A percentile compares a stretch with the other conserved stretches of the same genome.
These are phyloP conservation scores for Coelastrella sp. DNA, from an alignment of 139 green algal genomes.

Conservation along the genomic window DNA sequence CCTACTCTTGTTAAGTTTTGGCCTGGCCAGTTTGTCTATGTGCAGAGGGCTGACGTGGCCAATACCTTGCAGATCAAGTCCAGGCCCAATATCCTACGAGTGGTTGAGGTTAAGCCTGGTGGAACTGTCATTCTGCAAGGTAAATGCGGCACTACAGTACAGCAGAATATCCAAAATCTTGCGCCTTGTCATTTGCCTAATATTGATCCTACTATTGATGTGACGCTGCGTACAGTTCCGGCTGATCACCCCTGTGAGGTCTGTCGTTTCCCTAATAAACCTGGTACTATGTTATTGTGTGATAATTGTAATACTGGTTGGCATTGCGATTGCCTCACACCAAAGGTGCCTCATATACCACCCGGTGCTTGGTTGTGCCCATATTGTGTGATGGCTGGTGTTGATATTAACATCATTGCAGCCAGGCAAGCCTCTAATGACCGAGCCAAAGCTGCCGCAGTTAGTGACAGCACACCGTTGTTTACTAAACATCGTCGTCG, in stretches of 20 bases:
- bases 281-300: slow-evolving; percentile 52
- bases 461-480: not conserved
- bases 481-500: not conserved
- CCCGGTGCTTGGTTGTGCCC: slow-evolving; percentile 54
- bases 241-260: slow-evolving; percentile 10
- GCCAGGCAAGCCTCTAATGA: not conserved
- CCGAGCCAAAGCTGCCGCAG: not conserved
- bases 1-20: slow-evolving; percentile 24
- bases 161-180: not conserved
- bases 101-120: not conserved
- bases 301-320: slow-evolving; percentile 52
- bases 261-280: slow-evolving; percentile 26
- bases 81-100: slow-evolving; percentile 19
- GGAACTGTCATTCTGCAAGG: slow-evolving; percentile 21
- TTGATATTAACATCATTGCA: not conserved
- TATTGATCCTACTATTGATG: slow-evolving; percentile 36
- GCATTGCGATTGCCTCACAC: slow-evolving; percentile 51
- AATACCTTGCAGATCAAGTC: slow-evolving; percentile 24
- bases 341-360: slow-evolving; percentile 34
- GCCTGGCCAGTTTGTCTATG: slow-evolving; percentile 42
- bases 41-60: not conserved
- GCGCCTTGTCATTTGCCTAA: slow-evolving; percentile 29
- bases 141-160: not conserved
- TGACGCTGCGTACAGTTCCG: not conserved
- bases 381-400: slow-evolving; percentile 4